Conservation (phyloP, 805 yeast species). For the Cyberlindnera saturnus region DNA sequence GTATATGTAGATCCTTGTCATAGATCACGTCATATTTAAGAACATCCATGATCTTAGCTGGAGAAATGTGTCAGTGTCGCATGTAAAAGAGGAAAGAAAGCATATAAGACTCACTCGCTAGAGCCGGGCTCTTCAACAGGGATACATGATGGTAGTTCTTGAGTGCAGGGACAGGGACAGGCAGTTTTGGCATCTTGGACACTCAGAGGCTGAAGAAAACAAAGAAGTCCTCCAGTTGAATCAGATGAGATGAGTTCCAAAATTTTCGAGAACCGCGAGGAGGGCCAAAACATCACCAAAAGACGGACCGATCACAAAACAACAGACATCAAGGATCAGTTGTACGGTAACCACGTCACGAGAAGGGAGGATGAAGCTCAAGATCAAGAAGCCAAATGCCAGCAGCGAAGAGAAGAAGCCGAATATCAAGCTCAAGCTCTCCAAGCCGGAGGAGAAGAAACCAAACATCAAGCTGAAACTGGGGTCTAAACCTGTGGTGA, state of each 20-base stretch:
- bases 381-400: constrained; percentile 4
- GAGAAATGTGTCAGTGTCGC: constrained; percentile 5
- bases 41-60: constrained; percentile 37
- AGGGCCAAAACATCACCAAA: neutral
- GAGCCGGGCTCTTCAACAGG: constrained; percentile 4
- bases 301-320: neutral
- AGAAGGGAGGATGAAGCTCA: constrained; percentile 6
- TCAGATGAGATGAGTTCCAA: constrained; percentile 1
- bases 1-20: constrained; percentile 37
- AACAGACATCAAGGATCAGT: neutral
- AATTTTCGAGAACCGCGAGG: constrained; percentile 2
- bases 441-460: constrained; percentile 3
- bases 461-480: constrained; percentile 11
- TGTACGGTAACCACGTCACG: too few species aligned
- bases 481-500: constrained; percentile 1
- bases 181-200: constrained; percentile 4
- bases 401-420: constrained; percentile 5
- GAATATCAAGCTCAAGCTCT: constrained; percentile 11
- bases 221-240: neutral
- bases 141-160: constrained; percentile 9
- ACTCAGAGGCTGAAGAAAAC: neutral
- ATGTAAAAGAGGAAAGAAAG: neutral
- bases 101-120: constrained; percentile 3
- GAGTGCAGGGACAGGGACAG: constrained; percentile 5
- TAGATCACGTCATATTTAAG: constrained; percentile 32